Evolutionary conservation across 305 asterid species (phyloP).

Genomic region (Fraxinus dipetala): DNA sequence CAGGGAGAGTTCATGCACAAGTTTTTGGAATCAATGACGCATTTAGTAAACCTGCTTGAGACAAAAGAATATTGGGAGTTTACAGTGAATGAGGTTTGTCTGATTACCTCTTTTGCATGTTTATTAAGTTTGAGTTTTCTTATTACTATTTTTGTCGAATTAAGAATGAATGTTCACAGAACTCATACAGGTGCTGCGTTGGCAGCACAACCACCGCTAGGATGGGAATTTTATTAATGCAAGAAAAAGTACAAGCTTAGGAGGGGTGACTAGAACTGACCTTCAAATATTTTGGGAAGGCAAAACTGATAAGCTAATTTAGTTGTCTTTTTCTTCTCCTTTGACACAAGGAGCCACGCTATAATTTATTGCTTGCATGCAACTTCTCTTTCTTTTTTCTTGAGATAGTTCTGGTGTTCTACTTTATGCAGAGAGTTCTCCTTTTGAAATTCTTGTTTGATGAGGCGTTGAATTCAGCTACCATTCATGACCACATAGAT

Average conservation of each 20-base stretch:
- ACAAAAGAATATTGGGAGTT: constrained; percentile 79
- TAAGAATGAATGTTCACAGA: not conserved
- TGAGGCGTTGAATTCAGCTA: constrained; percentile 67
- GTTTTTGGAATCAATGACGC: constrained; percentile 57
- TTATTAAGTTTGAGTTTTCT: not conserved
- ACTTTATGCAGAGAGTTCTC: constrained; percentile 69
- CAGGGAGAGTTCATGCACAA: constrained; percentile 46
- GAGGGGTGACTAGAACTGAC: not conserved
- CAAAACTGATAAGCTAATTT: not conserved
- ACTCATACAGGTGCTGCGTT: not conserved
- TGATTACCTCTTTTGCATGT: constrained; percentile 18
- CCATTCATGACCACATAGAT: constrained; percentile 70
- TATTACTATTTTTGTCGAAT: not conserved
- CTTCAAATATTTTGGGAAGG: not conserved
- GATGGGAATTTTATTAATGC: not conserved
- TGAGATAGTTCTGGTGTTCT: constrained; percentile 18
- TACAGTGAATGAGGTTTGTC: constrained; percentile 72
- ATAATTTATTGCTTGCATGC: constrained; percentile 14
- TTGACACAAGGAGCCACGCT: not conserved
- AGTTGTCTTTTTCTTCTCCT: not conserved
- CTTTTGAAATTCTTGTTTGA: constrained; percentile 84
- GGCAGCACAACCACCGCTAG: not conserved
- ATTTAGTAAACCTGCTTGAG: constrained; percentile 63
- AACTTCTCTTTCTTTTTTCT: constrained; percentile 7
- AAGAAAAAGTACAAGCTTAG: not conserved